Evolutionary conservation across 1,284 basidiomycete genomes (phyloP).

Genomic region (Laetiporus sulphureus): DNA sequence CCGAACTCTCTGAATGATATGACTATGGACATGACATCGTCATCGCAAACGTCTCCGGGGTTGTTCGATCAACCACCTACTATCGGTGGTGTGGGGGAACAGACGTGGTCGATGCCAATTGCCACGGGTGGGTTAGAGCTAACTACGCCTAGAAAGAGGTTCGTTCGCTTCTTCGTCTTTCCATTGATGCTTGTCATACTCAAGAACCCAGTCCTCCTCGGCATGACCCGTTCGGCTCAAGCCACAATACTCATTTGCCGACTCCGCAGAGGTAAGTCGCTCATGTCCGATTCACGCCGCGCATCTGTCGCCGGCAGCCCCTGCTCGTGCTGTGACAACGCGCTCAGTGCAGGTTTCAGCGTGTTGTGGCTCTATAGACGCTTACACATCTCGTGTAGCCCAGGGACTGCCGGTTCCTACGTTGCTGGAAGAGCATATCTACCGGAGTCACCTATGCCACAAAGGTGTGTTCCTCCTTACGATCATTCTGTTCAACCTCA

Average conservation of each 20-base stretch:
- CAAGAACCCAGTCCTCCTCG: no score
- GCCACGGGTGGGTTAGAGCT: conserved; percentile 3
- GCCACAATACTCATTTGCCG: conserved; percentile 39
- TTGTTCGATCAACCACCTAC: background rate
- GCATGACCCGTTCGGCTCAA: conserved; percentile 17
- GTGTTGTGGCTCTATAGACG: background rate
- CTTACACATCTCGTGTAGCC: conserved; percentile 28
- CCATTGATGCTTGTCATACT: no score
- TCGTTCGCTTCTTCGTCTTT: no score
- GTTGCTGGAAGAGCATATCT: conserved; percentile 7
- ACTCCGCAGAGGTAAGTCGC: conserved; percentile 55
- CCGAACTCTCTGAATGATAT: background rate
- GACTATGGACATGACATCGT: background rate
- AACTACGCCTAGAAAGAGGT: conserved; percentile 5
- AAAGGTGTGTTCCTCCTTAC: background rate
- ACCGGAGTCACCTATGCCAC: background rate
- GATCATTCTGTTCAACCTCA: no score
- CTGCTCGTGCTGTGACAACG: no score
- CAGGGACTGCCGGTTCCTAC: conserved; percentile 42
- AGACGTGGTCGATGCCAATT: no score
- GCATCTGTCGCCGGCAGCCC: no score
- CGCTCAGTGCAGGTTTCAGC: no score
- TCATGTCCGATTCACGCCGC: no score
- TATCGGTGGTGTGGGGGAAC: no score
- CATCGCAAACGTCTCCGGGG: background rate